Base-by-base conservation (phyloP, 192 early-diverging fungal species). In the Podila horticola region DNA sequence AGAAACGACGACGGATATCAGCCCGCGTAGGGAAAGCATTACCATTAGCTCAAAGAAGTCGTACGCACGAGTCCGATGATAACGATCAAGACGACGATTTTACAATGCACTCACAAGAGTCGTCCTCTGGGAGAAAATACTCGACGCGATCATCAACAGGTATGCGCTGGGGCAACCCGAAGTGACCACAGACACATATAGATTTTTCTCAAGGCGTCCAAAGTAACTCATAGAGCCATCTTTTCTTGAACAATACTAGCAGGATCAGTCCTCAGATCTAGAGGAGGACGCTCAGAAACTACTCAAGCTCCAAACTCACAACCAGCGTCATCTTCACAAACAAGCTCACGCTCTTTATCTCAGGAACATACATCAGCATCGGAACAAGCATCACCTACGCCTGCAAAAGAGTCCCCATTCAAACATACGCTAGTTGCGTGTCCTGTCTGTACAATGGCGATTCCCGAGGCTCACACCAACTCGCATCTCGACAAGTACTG, bases 1-100 rank as follows among this genome's bases (percentile, higher is more conserved):
- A 71, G 19, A 81, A 81, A 64, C 52, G 77, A 49, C 66, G 77
- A 59, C 64, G 77, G 62, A 73, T 66, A 52, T 81, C 77, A 15
- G 34, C 59, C 9, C 60, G 77, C 45, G 59, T 76, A 19, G 64
- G 6, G 5, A 64, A 50, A 12, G 26, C 67, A 0, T 41, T 57
- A 26, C n/a, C 67, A 17, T 55, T 22, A 0, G 15, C 0, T 55
- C 52, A n/a, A n/a, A 19, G 9, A 36, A n/a, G 20, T 20, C 33
- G 10, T 38, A 15, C 6, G 1, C 34, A 63, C 12, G 33, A 63
- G 7, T 19, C 48, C n/a, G 61, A 66, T 13, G 66, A 68, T 36
- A 61, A 79, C 34, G 65, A 69, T 50, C 62, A 65, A 3, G 77
- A 81, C 49, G 70, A 65, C 2, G 71, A 81, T 48, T 81, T 81